Evolutionary conservation across 2,329 filamentous ascomycete genomes (phyloP).

Genomic region (Periconia macrospinosa): DNA sequence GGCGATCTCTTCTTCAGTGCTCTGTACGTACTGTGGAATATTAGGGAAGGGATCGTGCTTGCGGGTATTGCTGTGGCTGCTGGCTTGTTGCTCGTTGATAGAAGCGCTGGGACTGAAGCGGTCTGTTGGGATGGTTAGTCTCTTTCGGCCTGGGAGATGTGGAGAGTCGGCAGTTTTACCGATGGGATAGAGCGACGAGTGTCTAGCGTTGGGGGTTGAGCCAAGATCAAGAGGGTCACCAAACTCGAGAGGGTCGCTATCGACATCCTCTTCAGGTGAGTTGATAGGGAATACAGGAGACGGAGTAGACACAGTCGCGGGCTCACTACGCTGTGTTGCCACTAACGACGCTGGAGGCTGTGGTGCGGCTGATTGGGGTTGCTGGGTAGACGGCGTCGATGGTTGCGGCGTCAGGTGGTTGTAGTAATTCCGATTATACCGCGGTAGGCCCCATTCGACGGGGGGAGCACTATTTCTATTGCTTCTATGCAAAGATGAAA

Average conservation of each 20-base stretch:
- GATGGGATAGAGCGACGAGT: not conserved
- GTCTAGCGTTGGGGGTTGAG: not conserved
- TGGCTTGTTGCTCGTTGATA: not conserved
- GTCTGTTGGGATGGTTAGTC: not conserved
- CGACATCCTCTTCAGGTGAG: not conserved
- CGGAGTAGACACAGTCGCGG: not conserved
- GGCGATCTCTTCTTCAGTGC: too few species aligned
- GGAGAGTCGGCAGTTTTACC: not conserved
- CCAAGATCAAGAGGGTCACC: not conserved
- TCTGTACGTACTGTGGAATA: not conserved
- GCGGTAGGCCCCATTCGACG: not conserved
- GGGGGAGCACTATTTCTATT: not conserved
- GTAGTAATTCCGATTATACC: not conserved
- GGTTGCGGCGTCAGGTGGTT: not conserved
- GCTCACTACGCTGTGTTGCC: too few species aligned
- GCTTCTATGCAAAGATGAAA: not conserved
- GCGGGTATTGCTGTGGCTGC: not conserved
- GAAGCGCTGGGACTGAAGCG: not conserved
- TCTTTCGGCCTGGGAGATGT: too few species aligned
- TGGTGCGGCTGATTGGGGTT: not conserved
- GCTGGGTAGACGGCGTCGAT: not conserved
- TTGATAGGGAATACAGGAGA: not conserved
- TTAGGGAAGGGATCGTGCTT: not conserved
- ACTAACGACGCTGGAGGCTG: not conserved
- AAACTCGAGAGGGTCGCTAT: not conserved